phyloP scores from a whole-genome alignment of 164 flowering plant genomes.

The Vitis rotundifolia region DNA sequence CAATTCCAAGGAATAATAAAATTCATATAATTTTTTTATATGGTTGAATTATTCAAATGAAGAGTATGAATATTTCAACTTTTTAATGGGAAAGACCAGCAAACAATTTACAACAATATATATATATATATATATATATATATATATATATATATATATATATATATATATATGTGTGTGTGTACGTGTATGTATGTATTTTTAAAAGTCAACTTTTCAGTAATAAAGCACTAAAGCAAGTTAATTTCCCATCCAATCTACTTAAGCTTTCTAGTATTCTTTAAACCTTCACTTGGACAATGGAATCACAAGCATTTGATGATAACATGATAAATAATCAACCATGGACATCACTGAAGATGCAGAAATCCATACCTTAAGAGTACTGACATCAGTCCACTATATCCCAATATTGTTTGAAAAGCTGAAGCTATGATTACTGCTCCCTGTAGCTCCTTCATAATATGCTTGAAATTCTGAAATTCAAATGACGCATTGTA shows the following conservation, averaged over 20 bases:
- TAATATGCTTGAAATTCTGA: slow-evolving; percentile 94
- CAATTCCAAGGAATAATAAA: too few species aligned
- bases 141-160: too few species aligned
- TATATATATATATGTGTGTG: too few species aligned
- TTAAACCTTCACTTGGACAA: background rate
- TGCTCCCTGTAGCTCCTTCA: slow-evolving; percentile 96
- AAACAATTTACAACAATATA: too few species aligned
- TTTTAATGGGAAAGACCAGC: too few species aligned
- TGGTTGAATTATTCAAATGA: too few species aligned
- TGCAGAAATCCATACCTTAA: slow-evolving; percentile 50
- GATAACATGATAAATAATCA: background rate
- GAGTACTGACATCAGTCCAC: slow-evolving; percentile 84
- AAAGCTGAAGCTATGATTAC: slow-evolving; percentile 84
- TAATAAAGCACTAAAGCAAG: too few species aligned
- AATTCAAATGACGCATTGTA: slow-evolving; percentile 7
- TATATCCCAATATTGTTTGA: slow-evolving; percentile 87
- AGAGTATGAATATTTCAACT: too few species aligned
- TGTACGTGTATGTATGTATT: too few species aligned
- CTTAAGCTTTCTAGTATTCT: background rate
- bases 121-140: too few species aligned
- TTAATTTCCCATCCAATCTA: background rate
- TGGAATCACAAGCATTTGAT: background rate
- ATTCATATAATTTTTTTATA: too few species aligned
- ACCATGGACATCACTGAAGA: background rate
- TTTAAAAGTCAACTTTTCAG: too few species aligned